Evolutionary conservation across 116 monocot genomes (phyloP).

Genomic region (Iris pallida): DNA sequence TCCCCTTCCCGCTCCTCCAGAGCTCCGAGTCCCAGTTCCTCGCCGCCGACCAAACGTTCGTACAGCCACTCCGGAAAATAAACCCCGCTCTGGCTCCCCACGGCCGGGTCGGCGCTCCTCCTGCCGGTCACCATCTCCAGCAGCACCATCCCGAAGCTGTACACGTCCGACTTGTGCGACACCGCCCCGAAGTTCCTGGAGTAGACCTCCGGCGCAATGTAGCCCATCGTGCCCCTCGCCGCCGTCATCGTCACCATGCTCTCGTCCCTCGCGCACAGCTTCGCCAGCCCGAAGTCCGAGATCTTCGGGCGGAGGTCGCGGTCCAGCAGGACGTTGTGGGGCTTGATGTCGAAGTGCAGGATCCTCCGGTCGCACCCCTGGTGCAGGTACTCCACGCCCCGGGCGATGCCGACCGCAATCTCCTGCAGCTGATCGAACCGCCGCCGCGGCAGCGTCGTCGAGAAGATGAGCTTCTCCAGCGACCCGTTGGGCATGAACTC

Average conservation of each 20-base stretch:
- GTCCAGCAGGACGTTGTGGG: conserved; percentile 19
- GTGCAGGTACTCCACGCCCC: conserved; percentile 19
- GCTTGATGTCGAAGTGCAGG: conserved; percentile 19
- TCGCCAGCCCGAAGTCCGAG: conserved; percentile 20
- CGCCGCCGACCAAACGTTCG: neutral
- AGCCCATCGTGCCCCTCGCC: conserved; percentile 23
- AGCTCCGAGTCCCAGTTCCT: conserved; percentile 7
- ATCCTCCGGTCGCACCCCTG: conserved; percentile 21
- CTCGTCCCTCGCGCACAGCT: conserved; percentile 20
- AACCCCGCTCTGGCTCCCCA: conserved; percentile 1
- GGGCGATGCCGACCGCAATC: conserved; percentile 16
- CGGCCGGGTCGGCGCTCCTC: conserved; percentile 8
- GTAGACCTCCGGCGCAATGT: conserved; percentile 20
- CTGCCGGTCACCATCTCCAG: conserved; percentile 18
- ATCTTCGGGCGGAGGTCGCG: conserved; percentile 12
- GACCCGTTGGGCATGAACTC: conserved; percentile 23
- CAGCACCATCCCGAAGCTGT: conserved; percentile 20
- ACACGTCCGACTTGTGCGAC: conserved; percentile 16
- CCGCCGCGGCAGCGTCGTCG: no score
- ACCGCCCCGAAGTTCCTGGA: conserved; percentile 18
- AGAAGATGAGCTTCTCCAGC: conserved; percentile 19
- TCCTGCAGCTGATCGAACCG: neutral
- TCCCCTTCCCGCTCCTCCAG: neutral
- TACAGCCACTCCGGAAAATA: conserved; percentile 22
- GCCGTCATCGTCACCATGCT: conserved; percentile 22